Evolutionary conservation across 163 green algal species (phyloP), one percentile per base, ranked within the genome.

Genomic region (Chlamydomonas reinhardtii): DNA sequence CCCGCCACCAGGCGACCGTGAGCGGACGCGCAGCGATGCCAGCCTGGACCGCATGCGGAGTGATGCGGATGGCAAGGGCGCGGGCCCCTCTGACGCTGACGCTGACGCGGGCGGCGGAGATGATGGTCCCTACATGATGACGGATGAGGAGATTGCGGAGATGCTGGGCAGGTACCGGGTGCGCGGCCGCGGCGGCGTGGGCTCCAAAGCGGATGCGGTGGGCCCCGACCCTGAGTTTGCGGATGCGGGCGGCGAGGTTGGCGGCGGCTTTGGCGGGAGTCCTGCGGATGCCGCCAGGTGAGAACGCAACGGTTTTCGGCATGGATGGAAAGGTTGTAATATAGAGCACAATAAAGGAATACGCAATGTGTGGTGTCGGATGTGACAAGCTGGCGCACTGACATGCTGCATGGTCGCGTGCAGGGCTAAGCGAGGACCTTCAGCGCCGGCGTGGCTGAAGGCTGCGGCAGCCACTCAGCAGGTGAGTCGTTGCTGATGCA

Each of bases 101-200:
- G 61, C 62, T 15, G 71, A 39, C 19, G 84, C 31, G 16, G 84
- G 31, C 29, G 74, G 24, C n/a, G 61, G 66, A 29, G 52, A 48
- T 25, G 79, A 87, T 4, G 85, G 84, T 12, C 64, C 68, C 29
- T 91, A 83, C 80, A 82, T 88, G 56, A 92, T 92, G 88, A 90
- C 74, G 25, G 88, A 92, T 32, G 84, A 92, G 62, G 88, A 92
- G 68, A 74, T 88, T 24, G 59, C 43, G 1, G 77, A 54, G 16
- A 88, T 92, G 83, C 68, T 92, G 74, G 54, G n/a, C 0, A 37
- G 43, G 15, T 68, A 92, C 74, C 78, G 79, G 29, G 74, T 80
- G 32, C 88, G 88, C 0, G 88, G 88, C 14, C 61, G 83, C 22
- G 88, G 88, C 4, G 84, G 84, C 31, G 83, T 92, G 24, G 88